Base-by-base conservation (phyloP, 1,139 yeast genomes). In the Pneumocystis canis region DNA sequence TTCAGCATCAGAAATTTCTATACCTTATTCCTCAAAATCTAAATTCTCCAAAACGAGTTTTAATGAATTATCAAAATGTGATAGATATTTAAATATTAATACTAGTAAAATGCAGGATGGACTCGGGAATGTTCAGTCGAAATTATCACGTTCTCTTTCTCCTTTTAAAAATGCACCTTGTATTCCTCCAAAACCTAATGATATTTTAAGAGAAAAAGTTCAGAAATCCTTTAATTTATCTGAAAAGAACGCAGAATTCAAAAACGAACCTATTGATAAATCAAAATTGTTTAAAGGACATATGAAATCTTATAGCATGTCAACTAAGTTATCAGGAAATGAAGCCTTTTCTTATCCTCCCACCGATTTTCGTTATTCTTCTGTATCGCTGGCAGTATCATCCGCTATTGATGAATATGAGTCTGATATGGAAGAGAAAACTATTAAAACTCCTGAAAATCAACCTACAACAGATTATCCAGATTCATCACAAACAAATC, bases 401-500 rank as follows among this genome's bases (percentile, higher is more conserved):
- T 25, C 54, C 25, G 6, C 11, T 25, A 11, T 25, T 5, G 31
- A 47, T 47, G 54, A 47, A 25, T 25, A 14, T 14, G 30, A 47
- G 9, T 47, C 54, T 11, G 30, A 30, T 35, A 2, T 11, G 14
- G 59, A 20, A 14, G 59, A 57, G 14, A 35, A 57, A 30, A 57
- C 14, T 30, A 14, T 9, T 39, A 25, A 57, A 6, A 20, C n/a
- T 25, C 11, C 54, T 11, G 54, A 47, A 35, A 35, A 28, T n/a
- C 59, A 57, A 14, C 30, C 59, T 57, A 39, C 40, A 39, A 35
- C 59, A 39, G 59, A 35, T 5, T 72, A 69, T 58, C 75, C 75
- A 1, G 76, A 74, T 58, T 68, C 73, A 5, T 73, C 76, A 11
- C 73, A 71, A 56, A 71, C 73, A 7, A 74, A 73, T 63, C 67